Conservation (phyloP, 1,139 yeast genomes). For the Zygotorulaspora mrakii region DNA sequence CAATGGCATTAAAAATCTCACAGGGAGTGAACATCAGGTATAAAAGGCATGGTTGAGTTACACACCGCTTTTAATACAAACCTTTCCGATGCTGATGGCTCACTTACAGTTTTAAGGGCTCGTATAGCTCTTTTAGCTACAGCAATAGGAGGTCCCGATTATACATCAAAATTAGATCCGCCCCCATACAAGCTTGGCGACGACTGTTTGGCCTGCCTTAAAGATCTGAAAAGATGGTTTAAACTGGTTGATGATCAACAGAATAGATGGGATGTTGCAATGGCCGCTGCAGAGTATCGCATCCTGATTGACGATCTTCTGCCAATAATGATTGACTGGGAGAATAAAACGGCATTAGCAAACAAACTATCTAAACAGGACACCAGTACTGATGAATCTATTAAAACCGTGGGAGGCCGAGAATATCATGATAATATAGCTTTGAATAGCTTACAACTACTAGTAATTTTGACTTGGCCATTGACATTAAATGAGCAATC, state of each 20-base stretch:
- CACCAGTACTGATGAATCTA: constrained; percentile 27
- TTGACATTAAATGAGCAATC: constrained; percentile 53
- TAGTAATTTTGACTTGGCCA: constrained; percentile 89
- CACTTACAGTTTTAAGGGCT: constrained; percentile 29
- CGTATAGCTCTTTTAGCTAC: constrained; percentile 37
- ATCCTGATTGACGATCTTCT: constrained; percentile 69
- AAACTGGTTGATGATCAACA: constrained; percentile 73
- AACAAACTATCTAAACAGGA: constrained; percentile 36
- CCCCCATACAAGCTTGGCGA: constrained; percentile 78
- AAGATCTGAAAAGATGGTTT: constrained; percentile 86
- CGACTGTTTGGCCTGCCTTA: constrained; percentile 84
- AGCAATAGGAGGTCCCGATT: constrained; percentile 38
- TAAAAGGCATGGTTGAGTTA: not conserved
- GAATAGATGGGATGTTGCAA: constrained; percentile 72
- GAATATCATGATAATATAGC: constrained; percentile 56
- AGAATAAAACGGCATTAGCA: constrained; percentile 38
- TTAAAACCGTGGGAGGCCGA: constrained; percentile 25
- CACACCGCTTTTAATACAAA: not conserved
- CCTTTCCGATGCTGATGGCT: constrained; percentile 4
- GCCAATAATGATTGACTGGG: constrained; percentile 77
- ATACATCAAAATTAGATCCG: constrained; percentile 41
- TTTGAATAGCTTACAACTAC: constrained; percentile 66
- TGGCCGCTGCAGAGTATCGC: constrained; percentile 81
- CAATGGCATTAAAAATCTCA: not conserved
- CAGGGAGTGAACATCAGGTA: not conserved